Evolutionary conservation across 176 grass and related monocot genomes (phyloP).

Genomic region (Neostapfia colusana): DNA sequence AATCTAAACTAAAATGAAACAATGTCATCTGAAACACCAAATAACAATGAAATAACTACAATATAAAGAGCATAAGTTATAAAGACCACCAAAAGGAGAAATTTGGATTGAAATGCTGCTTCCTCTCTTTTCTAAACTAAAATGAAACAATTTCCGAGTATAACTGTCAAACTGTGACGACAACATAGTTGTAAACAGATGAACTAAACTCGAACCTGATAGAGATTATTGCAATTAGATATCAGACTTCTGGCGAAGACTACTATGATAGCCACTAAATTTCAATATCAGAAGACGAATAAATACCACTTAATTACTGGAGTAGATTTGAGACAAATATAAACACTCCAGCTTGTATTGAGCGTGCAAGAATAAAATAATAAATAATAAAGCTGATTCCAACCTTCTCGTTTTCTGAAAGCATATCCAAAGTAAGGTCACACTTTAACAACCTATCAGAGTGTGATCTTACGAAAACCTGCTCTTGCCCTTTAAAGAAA

Average conservation of each 20-base stretch:
- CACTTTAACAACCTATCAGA: conserved; percentile 58
- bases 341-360: background rate
- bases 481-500: conserved; percentile 48
- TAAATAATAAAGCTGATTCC: conserved; percentile 20
- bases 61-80: conserved; percentile 19
- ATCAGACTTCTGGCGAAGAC: background rate
- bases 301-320: conserved; percentile 23
- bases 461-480: conserved; percentile 50
- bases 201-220: conserved; percentile 12
- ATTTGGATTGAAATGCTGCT: background rate
- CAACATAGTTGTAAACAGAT: conserved; percentile 4
- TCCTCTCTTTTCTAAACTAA: conserved; percentile 18
- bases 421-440: conserved; percentile 77
- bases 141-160: background rate
- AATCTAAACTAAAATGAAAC: conserved; percentile 13
- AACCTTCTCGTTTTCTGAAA: conserved; percentile 87
- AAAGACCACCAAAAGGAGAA: conserved; percentile 16
- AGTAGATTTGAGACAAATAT: conserved; percentile 19
- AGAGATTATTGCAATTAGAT: conserved; percentile 12
- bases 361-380: conserved; percentile 3
- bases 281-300: conserved; percentile 12
- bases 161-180: background rate
- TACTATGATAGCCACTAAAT: conserved; percentile 11
- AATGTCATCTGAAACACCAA: conserved; percentile 61
- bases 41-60: conserved; percentile 28